Evolutionary conservation across 176 grass and related monocot species (phyloP).

Genomic region (Poa annua): DNA sequence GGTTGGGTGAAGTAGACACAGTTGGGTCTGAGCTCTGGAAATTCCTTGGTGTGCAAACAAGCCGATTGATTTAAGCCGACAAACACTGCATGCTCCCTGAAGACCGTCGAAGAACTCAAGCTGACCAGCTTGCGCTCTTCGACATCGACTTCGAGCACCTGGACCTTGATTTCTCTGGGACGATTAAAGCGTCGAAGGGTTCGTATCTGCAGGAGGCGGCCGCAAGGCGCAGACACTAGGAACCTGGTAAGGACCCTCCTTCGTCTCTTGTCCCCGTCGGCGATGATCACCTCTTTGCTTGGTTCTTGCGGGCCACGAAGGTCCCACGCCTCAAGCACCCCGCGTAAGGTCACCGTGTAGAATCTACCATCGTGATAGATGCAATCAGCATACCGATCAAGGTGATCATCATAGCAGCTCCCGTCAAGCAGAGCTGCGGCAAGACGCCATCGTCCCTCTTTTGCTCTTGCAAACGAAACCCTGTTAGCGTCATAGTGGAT

Average conservation of each 20-base stretch:
- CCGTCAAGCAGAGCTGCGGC: not conserved
- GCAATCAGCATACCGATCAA: not conserved
- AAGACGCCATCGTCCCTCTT: not conserved
- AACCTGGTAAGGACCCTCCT: not conserved
- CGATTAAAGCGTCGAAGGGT: not conserved
- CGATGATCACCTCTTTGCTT: not conserved
- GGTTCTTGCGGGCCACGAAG: not conserved
- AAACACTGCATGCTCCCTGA: not conserved
- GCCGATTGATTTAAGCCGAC: not conserved
- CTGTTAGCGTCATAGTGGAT: not conserved
- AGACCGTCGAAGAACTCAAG: not conserved
- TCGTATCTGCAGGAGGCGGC: slow-evolving; percentile 5
- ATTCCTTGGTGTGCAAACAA: not conserved
- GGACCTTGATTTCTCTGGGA: not conserved
- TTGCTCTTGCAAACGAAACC: not conserved
- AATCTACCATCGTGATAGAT: not conserved
- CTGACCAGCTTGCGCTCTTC: not conserved
- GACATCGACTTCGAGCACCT: not conserved
- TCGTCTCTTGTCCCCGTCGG: not conserved
- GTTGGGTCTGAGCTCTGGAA: not conserved
- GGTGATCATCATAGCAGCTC: not conserved
- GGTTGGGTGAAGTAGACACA: slow-evolving; percentile 17
- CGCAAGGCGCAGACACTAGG: not conserved
- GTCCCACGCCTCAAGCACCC: slow-evolving; percentile 26
- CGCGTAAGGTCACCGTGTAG: slow-evolving; percentile 1